A percentile compares a stretch with the other conserved stretches of the same genome.
phyloP scores from a whole-genome alignment of 192 early-diverging fungal species.

The Pilaira anomala region DNA sequence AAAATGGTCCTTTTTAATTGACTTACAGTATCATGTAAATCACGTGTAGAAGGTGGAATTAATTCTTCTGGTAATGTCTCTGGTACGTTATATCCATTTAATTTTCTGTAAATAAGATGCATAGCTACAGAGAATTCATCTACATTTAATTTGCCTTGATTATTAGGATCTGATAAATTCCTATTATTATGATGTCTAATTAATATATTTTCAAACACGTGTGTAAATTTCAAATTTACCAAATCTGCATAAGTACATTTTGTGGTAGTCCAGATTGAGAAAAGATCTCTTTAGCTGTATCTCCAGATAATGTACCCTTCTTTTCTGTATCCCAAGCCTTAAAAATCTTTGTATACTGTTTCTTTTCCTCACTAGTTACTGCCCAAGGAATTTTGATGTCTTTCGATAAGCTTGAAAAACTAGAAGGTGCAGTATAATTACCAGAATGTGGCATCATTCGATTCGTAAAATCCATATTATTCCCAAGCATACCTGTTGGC shows the following conservation, averaged over 20 bases:
- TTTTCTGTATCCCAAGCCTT: slow-evolving; percentile 68
- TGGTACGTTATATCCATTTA: slow-evolving; percentile 82
- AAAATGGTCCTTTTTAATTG: slow-evolving; percentile 64
- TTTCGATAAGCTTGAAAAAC: slow-evolving; percentile 21
- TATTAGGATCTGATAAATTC: slow-evolving; percentile 74
- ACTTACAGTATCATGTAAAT: slow-evolving; percentile 66
- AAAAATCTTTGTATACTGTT: slow-evolving; percentile 65
- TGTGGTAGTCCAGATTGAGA: slow-evolving; percentile 66
- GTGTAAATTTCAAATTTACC: slow-evolving; percentile 40
- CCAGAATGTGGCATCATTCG: slow-evolving; percentile 39
- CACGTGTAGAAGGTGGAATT: slow-evolving; percentile 80
- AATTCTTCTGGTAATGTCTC: slow-evolving; percentile 75
- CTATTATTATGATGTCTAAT: slow-evolving; percentile 35
- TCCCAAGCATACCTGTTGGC: slow-evolving; percentile 30
- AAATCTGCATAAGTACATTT: slow-evolving; percentile 71
- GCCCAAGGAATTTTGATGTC: slow-evolving; percentile 51
- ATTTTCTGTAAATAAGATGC: slow-evolving; percentile 89
- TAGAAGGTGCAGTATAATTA: slow-evolving; percentile 1
- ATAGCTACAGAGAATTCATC: slow-evolving; percentile 98
- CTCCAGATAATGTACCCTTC: slow-evolving; percentile 68
- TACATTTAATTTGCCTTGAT: slow-evolving; percentile 83
- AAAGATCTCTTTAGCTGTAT: slow-evolving; percentile 71
- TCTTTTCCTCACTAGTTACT: slow-evolving; percentile 53
- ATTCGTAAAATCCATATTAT: slow-evolving; percentile 35
- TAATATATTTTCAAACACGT: background rate